These are phyloP conservation scores for Penicillium sp. DNA, from an alignment of 2,329 filamentous ascomycete species.

Conservation along the genomic window DNA sequence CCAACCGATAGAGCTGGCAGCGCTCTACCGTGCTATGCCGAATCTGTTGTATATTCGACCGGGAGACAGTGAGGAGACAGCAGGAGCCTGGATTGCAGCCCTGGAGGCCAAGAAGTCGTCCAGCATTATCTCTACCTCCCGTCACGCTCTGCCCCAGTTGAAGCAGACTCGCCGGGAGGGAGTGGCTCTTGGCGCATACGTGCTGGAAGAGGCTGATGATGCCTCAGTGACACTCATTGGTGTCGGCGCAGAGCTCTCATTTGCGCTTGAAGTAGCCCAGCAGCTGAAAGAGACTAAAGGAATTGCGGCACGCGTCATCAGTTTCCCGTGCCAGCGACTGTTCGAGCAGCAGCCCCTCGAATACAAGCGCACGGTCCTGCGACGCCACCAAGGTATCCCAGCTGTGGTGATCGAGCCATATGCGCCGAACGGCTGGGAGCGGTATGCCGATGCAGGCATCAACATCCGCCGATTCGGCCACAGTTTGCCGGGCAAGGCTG, in stretches of 20 bases:
- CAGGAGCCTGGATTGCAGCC: constrained; percentile 38
- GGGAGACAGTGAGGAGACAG: constrained; percentile 49
- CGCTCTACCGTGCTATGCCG: constrained; percentile 55
- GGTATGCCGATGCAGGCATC: constrained; percentile 45
- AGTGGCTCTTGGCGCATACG: constrained; percentile 37
- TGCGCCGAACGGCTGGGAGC: constrained; percentile 44
- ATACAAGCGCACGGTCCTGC: constrained; percentile 40
- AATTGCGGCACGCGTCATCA: constrained; percentile 41
- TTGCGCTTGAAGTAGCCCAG: constrained; percentile 39
- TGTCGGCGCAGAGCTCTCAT: constrained; percentile 43
- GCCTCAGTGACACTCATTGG: constrained; percentile 43
- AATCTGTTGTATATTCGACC: constrained; percentile 55
- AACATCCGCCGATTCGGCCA: constrained; percentile 40
- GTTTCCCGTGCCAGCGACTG: constrained; percentile 44
- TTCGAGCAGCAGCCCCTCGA: constrained; percentile 42
- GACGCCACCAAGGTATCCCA: constrained; percentile 32
- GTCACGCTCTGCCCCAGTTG: constrained; percentile 37
- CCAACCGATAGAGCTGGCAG: constrained; percentile 51
- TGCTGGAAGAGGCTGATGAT: constrained; percentile 30
- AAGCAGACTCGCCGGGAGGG: constrained; percentile 31
- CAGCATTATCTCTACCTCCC: constrained; percentile 39
- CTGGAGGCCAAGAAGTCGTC: constrained; percentile 34
- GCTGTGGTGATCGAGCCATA: constrained; percentile 46
- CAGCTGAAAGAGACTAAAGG: constrained; percentile 32
- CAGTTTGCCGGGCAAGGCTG: constrained; percentile 15